Evolutionary conservation across 2,329 filamentous ascomycete species (phyloP), one percentile per base, ranked within the genome.

Genomic region (Penicillium hesseltinei): DNA sequence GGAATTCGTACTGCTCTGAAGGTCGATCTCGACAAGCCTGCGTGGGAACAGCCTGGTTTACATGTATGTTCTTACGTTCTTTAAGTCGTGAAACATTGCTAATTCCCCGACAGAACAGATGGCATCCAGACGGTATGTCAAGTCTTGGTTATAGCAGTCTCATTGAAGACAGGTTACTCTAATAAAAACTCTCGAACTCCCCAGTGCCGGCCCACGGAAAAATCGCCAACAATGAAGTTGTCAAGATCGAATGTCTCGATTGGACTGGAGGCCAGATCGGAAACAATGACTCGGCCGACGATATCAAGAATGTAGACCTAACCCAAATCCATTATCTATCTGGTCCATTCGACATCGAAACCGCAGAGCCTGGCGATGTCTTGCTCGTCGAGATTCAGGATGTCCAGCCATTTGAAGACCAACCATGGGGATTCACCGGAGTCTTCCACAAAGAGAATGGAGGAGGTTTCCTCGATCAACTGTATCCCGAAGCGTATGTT

Each of bases 241-340:
- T 96, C 64, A 96, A 95, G 76, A 96, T 96, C 63, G 91, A 96
- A 80, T 96, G 92, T 69, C 80, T 94, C 8, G 91, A 95, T 77
- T 95, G 91, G 86, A 80, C 77, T 0, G 78, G 77, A 23, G 92
- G 92, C 2, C 92, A 96, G 68, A 96, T 96, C 68, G 82, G 84
- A 54, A 96, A 97, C 75, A 88, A 93, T 63, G 92, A 97, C 73
- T 89, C 83, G 33, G 92, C 92, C n/a, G 89, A 96, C 68, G 92
- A 97, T 69, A 78, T 96, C 57, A 86, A 86, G 60, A 87, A 94
- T 62, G 88, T 95, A 51, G 92, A 96, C 70, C 80, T 97, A 3
- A 95, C 90, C 23, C 83, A 84, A 56, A 84, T 95, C 46, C 92
- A 97, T 75, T 96, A 96, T 72, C 83, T 97, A 5, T 92, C 88